A percentile compares a stretch with the other conserved stretches of the same genome.
These are phyloP conservation scores for Xylaria sp. DNA, from an alignment of 2,329 filamentous ascomycete genomes.

Conservation along the genomic window DNA sequence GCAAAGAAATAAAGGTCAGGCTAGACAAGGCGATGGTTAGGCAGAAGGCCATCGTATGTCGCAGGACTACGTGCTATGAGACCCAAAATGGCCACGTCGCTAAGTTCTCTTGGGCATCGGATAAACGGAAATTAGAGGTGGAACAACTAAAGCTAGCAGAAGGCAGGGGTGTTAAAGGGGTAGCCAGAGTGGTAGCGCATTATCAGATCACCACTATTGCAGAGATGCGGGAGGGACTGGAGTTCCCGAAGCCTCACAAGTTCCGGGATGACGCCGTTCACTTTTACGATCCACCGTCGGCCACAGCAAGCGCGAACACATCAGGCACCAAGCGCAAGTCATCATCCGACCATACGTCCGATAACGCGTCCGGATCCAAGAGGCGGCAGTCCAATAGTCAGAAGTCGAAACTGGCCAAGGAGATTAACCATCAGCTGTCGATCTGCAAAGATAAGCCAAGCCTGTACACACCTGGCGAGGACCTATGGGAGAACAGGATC, in stretches of 20 bases:
- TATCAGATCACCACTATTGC: conserved; percentile 15
- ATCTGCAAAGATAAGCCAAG: neutral
- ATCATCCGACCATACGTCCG: neutral
- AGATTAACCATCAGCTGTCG: neutral
- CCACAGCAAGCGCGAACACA: neutral
- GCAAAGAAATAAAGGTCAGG: conserved; percentile 10
- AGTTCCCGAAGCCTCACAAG: conserved; percentile 5
- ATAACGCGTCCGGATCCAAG: conserved; percentile 12
- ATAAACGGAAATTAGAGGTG: conserved; percentile 3
- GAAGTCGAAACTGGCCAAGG: neutral
- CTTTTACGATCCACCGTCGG: conserved; percentile 5
- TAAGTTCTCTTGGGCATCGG: conserved; percentile 19
- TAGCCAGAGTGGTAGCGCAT: conserved; percentile 9
- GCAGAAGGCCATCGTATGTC: conserved; percentile 19
- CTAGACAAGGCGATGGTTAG: neutral
- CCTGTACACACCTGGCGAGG: neutral
- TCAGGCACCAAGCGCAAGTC: conserved; percentile 15
- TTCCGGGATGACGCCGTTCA: neutral
- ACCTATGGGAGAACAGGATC: neutral
- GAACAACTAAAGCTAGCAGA: conserved; percentile 15
- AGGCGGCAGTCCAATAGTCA: conserved; percentile 5
- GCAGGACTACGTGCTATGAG: conserved; percentile 20
- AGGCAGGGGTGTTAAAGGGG: neutral
- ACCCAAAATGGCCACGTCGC: conserved; percentile 3
- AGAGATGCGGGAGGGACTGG: conserved; percentile 8